Percentiles rank a stretch among this genome's conserved stretches.
phyloP scores from a whole-genome alignment of 495 filamentous ascomycete genomes.

The Aspergillus cristatus region DNA sequence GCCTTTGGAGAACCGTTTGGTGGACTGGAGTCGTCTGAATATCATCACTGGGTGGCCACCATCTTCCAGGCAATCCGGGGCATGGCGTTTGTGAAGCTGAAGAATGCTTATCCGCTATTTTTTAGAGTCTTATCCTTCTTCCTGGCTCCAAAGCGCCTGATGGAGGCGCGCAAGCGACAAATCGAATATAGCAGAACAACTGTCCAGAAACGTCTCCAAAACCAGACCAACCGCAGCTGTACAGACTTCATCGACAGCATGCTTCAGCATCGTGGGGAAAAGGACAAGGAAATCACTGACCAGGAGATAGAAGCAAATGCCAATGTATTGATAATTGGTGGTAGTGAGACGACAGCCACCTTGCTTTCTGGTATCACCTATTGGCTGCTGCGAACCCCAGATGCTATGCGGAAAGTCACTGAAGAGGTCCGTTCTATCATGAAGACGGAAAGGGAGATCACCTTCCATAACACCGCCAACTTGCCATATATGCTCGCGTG shows the following conservation, averaged over 20 bases:
- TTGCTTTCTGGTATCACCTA: constrained; percentile 26
- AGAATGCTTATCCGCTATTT: neutral
- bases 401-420: constrained; percentile 24
- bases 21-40: constrained; percentile 37
- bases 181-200: constrained; percentile 3
- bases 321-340: constrained; percentile 33
- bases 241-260: constrained; percentile 2
- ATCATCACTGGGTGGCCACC: constrained; percentile 40
- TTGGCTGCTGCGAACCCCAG: constrained; percentile 23
- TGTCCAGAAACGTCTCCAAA: neutral
- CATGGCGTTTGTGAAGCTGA: neutral
- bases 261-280: constrained; percentile 9
- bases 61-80: constrained; percentile 20
- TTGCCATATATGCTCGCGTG: constrained; percentile 26
- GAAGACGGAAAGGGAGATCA: constrained; percentile 36
- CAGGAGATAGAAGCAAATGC: constrained; percentile 25
- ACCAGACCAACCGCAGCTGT: neutral
- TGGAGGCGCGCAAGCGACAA: neutral
- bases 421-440: constrained; percentile 45
- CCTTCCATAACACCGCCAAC: constrained; percentile 23
- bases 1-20: constrained; percentile 44
- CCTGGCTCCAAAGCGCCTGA: neutral
- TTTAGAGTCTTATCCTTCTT: neutral
- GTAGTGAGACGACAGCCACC: constrained; percentile 40
- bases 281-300: constrained; percentile 21